Conservation (phyloP, 106 monocot genomes). For the Cymbidium sinense region DNA sequence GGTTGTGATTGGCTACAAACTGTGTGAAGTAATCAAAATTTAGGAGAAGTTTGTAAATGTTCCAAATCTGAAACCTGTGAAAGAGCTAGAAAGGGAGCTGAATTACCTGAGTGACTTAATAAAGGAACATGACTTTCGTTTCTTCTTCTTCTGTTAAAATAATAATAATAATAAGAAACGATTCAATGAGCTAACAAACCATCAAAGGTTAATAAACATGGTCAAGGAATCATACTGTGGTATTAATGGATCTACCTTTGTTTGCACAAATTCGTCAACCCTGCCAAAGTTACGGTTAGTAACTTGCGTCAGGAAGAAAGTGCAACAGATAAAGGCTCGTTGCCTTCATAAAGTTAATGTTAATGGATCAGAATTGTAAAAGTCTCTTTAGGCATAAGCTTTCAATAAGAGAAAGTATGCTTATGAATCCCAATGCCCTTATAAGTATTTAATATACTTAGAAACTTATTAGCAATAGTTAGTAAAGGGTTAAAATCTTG, state of each 20-base stretch:
- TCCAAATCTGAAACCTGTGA: background rate
- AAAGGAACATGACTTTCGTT: background rate
- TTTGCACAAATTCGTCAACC: background rate
- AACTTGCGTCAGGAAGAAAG: background rate
- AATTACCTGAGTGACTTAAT: constrained; percentile 3
- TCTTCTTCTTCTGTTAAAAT: constrained; percentile 6
- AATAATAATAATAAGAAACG: background rate
- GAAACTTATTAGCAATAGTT: background rate
- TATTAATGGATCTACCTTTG: constrained; percentile 2
- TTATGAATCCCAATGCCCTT: background rate
- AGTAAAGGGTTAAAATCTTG: background rate
- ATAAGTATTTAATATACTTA: background rate
- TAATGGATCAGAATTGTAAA: background rate
- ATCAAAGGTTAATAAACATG: background rate
- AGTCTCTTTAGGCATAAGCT: background rate
- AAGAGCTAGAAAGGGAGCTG: background rate
- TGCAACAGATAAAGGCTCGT: background rate
- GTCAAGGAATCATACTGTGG: constrained; percentile 6
- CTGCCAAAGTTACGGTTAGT: background rate
- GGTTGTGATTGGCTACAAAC: too few relatives aligned
- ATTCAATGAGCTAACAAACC: background rate
- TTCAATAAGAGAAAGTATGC: background rate
- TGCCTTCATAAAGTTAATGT: background rate
- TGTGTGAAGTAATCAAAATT: too few relatives aligned
- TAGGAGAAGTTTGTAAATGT: background rate